Evolutionary conservation across 2,329 filamentous ascomycete species (phyloP).

Genomic region (Pyricularia sp.): DNA sequence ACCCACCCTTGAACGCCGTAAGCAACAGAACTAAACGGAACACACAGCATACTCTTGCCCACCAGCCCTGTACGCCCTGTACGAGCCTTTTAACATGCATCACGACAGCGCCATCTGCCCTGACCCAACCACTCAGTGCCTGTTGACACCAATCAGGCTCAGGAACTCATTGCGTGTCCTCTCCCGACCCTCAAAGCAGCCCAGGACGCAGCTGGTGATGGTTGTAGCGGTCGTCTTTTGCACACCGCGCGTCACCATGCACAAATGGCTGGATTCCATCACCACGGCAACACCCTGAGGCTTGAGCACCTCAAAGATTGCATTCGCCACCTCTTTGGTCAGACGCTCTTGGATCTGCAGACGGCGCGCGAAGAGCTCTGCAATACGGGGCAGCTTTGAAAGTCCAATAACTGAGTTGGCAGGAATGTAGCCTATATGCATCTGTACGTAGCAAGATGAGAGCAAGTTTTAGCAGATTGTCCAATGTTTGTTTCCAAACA

Average conservation of each 20-base stretch:
- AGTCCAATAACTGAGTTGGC: conserved; percentile 83
- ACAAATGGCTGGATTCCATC: conserved; percentile 92
- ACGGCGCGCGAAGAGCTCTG: conserved; percentile 89
- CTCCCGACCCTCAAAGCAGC: conserved; percentile 80
- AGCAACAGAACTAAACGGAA: conserved; percentile 4
- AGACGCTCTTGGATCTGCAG: conserved; percentile 93
- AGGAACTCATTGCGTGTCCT: conserved; percentile 96
- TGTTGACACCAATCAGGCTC: conserved; percentile 57
- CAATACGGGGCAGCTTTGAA: conserved; percentile 88
- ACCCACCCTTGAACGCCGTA: conserved; percentile 3
- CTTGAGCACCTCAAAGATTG: conserved; percentile 83
- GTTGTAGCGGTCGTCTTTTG: conserved; percentile 79
- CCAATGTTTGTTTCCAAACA: not conserved
- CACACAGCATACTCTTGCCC: conserved; percentile 5
- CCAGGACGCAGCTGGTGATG: conserved; percentile 95
- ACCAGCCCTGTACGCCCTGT: not conserved
- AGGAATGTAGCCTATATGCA: conserved; percentile 98
- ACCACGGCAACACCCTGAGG: conserved; percentile 93
- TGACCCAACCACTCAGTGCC: not conserved
- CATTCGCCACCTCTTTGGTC: conserved; percentile 90
- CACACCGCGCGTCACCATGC: conserved; percentile 99
- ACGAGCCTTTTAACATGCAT: not conserved
- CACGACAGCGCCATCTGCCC: not conserved
- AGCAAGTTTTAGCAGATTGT: not conserved
- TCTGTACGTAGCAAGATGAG: conserved; percentile 36